These are phyloP conservation scores for Kurtzmaniella quercitrusa DNA, from an alignment of 1,139 yeast genomes.

Conservation along the genomic window DNA sequence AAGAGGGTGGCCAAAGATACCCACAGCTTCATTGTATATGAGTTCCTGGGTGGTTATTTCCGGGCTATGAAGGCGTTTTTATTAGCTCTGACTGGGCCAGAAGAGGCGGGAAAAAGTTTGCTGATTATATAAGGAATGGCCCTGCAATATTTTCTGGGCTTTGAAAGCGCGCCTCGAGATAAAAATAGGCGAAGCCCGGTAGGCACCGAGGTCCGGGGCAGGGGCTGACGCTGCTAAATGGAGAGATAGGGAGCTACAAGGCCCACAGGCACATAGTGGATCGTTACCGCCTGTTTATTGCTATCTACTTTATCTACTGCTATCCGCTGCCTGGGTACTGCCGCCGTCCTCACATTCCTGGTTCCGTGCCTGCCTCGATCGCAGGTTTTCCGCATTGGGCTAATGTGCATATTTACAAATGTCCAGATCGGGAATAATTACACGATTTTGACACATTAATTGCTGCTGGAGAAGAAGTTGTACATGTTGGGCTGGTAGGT, in stretches of 20 bases:
- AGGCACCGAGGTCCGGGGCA: background rate
- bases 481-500: conserved; percentile 47
- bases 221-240: too few relatives aligned
- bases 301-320: too few relatives aligned
- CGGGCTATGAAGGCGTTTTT: background rate
- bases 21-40: conserved; percentile 1
- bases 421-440: background rate
- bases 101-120: background rate
- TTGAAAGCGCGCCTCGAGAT: background rate
- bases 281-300: too few relatives aligned
- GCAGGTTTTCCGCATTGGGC: background rate
- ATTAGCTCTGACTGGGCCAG: background rate
- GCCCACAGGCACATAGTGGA: too few relatives aligned
- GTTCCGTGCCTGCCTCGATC: background rate
- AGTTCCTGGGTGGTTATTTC: background rate
- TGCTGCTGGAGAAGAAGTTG: conserved; percentile 29
- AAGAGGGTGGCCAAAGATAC: background rate
- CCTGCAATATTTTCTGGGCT: background rate
- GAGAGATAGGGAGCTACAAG: too few relatives aligned
- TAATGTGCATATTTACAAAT: conserved; percentile 1
- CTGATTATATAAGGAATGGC: background rate
- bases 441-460: background rate
- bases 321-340: too few relatives aligned
- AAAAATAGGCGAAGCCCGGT: background rate
- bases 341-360: too few relatives aligned